Conservation (phyloP, 176 grass and related monocot genomes). For the Leersia perrieri region DNA sequence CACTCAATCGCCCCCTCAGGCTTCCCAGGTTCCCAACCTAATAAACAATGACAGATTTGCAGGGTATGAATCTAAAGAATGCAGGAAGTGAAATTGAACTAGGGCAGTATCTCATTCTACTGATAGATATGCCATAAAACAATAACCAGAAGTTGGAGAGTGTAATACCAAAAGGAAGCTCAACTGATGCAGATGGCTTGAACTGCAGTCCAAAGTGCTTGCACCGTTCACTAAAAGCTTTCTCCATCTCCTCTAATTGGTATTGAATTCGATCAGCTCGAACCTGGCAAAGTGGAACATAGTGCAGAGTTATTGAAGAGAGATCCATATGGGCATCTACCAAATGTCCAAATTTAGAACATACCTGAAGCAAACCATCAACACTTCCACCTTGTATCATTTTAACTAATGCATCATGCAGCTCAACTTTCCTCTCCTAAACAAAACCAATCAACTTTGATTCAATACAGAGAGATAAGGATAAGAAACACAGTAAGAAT, state of each 20-base stretch:
- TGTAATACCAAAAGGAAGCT: slow-evolving; percentile 82
- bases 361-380: slow-evolving; percentile 99
- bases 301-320: slow-evolving; percentile 26
- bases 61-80: neutral
- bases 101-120: slow-evolving; percentile 1
- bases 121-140: neutral
- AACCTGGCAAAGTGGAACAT: slow-evolving; percentile 48
- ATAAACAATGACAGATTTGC: slow-evolving; percentile 22
- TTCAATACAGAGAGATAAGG: slow-evolving; percentile 12
- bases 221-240: slow-evolving; percentile 85
- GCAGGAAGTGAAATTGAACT: neutral
- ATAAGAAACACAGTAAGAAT: slow-evolving; percentile 10
- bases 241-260: slow-evolving; percentile 94
- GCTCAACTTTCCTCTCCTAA: slow-evolving; percentile 95
- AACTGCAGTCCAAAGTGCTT: slow-evolving; percentile 84
- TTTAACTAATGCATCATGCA: slow-evolving; percentile 89
- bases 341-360: slow-evolving; percentile 29
- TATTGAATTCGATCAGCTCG: slow-evolving; percentile 95
- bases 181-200: slow-evolving; percentile 74
- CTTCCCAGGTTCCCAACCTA: slow-evolving; percentile 88
- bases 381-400: slow-evolving; percentile 97
- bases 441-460: slow-evolving; percentile 25
- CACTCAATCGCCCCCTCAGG: slow-evolving; percentile 75
- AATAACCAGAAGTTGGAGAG: slow-evolving; percentile 13
- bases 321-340: neutral